phyloP scores from a whole-genome alignment of 1,284 basidiomycete species.

The Neonothopanus nambi region DNA sequence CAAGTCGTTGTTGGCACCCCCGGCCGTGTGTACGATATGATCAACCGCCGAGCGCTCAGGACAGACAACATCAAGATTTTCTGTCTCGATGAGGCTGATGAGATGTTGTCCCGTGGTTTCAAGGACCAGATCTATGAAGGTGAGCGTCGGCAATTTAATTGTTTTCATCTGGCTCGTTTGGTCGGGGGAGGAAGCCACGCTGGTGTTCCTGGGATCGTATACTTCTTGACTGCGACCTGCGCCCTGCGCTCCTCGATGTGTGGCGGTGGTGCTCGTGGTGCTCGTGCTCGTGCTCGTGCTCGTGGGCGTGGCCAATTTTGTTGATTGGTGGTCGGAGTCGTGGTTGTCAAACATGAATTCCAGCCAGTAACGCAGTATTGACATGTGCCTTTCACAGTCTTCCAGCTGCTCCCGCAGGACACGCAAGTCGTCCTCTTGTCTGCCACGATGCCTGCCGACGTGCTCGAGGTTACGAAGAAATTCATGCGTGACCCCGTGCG shows the following conservation, averaged over 20 bases:
- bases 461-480: constrained; percentile 90
- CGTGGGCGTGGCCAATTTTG: too few relatives aligned
- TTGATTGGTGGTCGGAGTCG: not conserved
- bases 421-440: constrained; percentile 87
- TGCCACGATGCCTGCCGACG: constrained; percentile 89
- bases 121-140: constrained; percentile 91
- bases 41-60: constrained; percentile 82
- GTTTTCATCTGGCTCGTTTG: not conserved
- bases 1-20: constrained; percentile 90
- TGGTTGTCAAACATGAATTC: not conserved
- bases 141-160: not conserved
- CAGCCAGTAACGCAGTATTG: not conserved
- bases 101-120: constrained; percentile 92
- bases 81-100: constrained; percentile 92
- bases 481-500: constrained; percentile 93
- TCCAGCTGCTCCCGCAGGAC: constrained; percentile 86
- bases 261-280: too few relatives aligned
- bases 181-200: too few relatives aligned
- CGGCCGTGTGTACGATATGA: constrained; percentile 90
- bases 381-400: constrained; percentile 47
- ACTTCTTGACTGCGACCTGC: too few relatives aligned
- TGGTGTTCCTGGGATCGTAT: too few relatives aligned
- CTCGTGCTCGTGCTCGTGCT: too few relatives aligned
- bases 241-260: not conserved
- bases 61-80: constrained; percentile 89